phyloP scores from a whole-genome alignment of 2,329 filamentous ascomycete genomes.

The Cladosporium colombiae region DNA sequence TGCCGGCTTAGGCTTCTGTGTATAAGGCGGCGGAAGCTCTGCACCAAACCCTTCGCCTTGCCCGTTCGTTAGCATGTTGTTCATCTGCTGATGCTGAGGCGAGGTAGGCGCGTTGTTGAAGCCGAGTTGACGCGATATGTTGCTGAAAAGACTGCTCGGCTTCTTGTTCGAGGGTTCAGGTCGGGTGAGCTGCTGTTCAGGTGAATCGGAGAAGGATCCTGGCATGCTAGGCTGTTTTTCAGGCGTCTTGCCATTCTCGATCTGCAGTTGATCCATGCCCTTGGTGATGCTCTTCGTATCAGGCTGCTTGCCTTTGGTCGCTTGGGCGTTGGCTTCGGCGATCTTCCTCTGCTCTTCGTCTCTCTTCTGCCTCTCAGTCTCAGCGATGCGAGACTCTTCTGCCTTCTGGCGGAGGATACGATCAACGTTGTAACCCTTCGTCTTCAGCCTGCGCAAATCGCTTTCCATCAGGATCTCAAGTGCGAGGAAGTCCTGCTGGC shows the following conservation, averaged over 20 bases:
- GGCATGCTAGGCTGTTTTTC: constrained; percentile 60
- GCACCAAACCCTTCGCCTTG: constrained; percentile 1
- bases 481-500: constrained; percentile 84
- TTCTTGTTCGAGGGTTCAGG: constrained; percentile 40
- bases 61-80: constrained; percentile 33
- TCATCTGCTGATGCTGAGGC: constrained; percentile 28
- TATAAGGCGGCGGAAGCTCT: constrained; percentile 38
- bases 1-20: constrained; percentile 29
- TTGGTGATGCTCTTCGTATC: constrained; percentile 7
- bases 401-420: constrained; percentile 87
- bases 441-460: constrained; percentile 76
- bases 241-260: constrained; percentile 15
- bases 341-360: constrained; percentile 59
- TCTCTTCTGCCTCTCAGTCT: constrained; percentile 71
- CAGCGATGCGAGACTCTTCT: constrained; percentile 82
- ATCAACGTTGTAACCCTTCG: constrained; percentile 94
- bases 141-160: constrained; percentile 64
- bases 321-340: constrained; percentile 33
- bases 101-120: constrained; percentile 51
- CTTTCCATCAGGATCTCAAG: constrained; percentile 89
- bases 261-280: constrained; percentile 9
- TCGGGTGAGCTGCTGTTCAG: constrained; percentile 33
- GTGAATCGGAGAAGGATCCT: constrained; percentile 68
- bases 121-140: constrained; percentile 67
- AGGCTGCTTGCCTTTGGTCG: constrained; percentile 4